Base-by-base conservation (phyloP, 331 rosid species). In the Stylosanthes scabra region DNA sequence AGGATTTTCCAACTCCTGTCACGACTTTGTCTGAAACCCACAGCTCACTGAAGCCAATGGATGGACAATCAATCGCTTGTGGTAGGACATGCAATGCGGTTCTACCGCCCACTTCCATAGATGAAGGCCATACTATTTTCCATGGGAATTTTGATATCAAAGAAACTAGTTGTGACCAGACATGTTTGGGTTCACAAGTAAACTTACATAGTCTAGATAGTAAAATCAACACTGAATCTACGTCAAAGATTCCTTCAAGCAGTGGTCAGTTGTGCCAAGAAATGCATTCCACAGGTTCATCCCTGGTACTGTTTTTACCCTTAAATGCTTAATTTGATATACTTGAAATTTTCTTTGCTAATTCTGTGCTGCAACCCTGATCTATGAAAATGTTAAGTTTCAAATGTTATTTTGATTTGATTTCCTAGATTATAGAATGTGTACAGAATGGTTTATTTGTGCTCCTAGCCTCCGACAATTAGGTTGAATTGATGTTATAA, bases 11-110 rank as follows among this genome's bases (percentile, higher is more conserved):
- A 16, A 28, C 87, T 61, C 82, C 82, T 84, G 84, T 73, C 50
- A 80, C 70, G 89, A 83, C 87, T 59, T 45, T 80, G 72, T 80
- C 93, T 2, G 91, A 87, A 74, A 74, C 82, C 58, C 70, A 68
- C 16, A 79, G 95, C 79, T 83, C 56, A 3, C 85, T 79, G 1
- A 67, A 68, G 78, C 82, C 34, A 74, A 58, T 78, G 61, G 83
- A 82, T 68, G 80, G 69, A 57, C 84, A 86, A 28, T 76, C 77
- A 54, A 31, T 74, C 69, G 78, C 84, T 73, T 65, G 66, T 75
- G 80, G 78, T 44, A 76, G 77, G 60, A 69, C 78, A 77, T 61
- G 73, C 83, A 71, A 65, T 39, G 58, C 54, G 42, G 70, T 46
- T 57, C 66, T 60, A 42, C 75, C 87, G 55, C 77, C 91, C 69